Base-by-base conservation (phyloP, 2,329 filamentous ascomycete genomes). In the Calonectria pseudoturangicola region DNA sequence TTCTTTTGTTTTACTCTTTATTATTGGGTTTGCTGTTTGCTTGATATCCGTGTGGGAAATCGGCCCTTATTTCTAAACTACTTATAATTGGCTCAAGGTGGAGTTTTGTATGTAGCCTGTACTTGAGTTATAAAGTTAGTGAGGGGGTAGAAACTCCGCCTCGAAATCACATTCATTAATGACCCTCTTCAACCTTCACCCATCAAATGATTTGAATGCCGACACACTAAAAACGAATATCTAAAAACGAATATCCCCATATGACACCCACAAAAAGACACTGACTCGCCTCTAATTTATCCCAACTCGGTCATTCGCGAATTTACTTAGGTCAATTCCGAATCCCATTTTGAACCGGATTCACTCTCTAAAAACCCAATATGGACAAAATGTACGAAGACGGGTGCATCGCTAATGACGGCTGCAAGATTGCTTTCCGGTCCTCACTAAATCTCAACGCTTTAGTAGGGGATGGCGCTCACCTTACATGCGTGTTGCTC, bases 401-500 rank as follows among this genome's bases (percentile, higher is more conserved):
- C 2, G 70, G 47, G 5, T 76, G 76, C 33, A 71, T 39, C 8
- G 58, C 77, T 30, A 80, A 78, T 45, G 79, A 80, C 68, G 79
- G 77, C 30, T 80, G 75, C 43, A 77, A 71, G 16, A 75, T 80
- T 36, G 73, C 64, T 16, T 80, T 79, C 13, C 73, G 78, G 54
- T 74, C 79, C 12, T 80, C 79, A 10, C 25, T 79, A 9, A 76
- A 73, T 25, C 62, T 80, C 27, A 58, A 66, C 30, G 67, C 63
- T 15, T 28, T 71, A 21, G 54, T 47, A 27, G 51, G 60, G 62
- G 30, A 63, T 62, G 33, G 45, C 18, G 39, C 62, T 36, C 66
- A 67, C 41, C 66, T 41, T 36, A 48, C 76, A 66, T 80, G 79
- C 51, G 72, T 79, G 27, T 28, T 80, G 48, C 76, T 80, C 56